Percentiles rank a stretch among this genome's conserved stretches.
phyloP scores from a whole-genome alignment of 108 stramenopile species.

The Licmophora abbreviata region DNA sequence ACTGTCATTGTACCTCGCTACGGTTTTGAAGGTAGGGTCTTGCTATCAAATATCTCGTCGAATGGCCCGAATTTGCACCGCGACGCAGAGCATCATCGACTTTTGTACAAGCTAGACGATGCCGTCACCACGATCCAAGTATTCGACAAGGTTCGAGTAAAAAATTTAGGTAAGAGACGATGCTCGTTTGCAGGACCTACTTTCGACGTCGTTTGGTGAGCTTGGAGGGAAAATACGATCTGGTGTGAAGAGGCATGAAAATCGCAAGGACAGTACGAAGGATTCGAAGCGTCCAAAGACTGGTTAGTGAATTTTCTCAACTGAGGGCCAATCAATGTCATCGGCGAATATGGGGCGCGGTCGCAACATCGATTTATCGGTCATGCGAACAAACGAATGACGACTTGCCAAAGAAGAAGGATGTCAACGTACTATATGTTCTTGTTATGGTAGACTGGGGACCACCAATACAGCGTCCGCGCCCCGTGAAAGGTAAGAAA shows the following conservation, averaged over 20 bases:
- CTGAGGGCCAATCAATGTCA: constrained; percentile 61
- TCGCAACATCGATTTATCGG: constrained; percentile 30
- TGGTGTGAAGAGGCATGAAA: no score
- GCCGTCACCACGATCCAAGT: constrained; percentile 50
- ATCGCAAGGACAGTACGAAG: no score
- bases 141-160: constrained; percentile 84
- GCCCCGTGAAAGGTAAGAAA: constrained; percentile 9
- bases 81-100: constrained; percentile 47
- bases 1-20: constrained; percentile 93
- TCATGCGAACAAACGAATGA: constrained; percentile 35
- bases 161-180: constrained; percentile 57
- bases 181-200: no score
- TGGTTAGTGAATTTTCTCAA: no score
- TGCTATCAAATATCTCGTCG: constrained; percentile 32
- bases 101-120: constrained; percentile 41
- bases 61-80: constrained; percentile 52
- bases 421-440: constrained; percentile 40
- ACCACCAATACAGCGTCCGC: constrained; percentile 52
- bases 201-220: no score
- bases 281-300: no score
- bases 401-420: constrained; percentile 14
- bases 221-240: no score
- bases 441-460: constrained; percentile 45
- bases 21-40: constrained; percentile 94
- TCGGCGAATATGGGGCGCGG: constrained; percentile 56